phyloP scores from a whole-genome alignment of 768 basidiomycete species.

The Suillus clintonianus region DNA sequence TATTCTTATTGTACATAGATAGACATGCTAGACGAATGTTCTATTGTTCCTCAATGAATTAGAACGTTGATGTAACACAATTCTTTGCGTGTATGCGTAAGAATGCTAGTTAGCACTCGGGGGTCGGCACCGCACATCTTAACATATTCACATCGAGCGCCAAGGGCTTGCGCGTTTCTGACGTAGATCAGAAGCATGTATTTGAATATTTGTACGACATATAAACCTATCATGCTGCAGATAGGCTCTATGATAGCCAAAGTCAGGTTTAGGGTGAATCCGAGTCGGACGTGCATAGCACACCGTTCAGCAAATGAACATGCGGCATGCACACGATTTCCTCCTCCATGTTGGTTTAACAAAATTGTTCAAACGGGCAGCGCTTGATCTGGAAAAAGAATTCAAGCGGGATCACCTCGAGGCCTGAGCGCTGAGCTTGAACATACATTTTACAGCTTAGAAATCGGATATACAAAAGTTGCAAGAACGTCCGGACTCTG shows the following conservation, averaged over 20 bases:
- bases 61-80: background rate
- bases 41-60: background rate
- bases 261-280: background rate
- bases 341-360: too few relatives aligned
- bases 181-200: background rate
- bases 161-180: background rate
- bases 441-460: slow-evolving; percentile 1
- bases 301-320: background rate
- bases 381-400: background rate
- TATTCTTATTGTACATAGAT: slow-evolving; percentile 19
- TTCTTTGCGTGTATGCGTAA: background rate
- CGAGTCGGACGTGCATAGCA: too few relatives aligned
- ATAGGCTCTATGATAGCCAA: background rate
- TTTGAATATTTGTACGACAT: background rate
- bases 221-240: background rate
- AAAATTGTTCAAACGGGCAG: background rate
- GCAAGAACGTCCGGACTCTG: slow-evolving; percentile 5
- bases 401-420: background rate
- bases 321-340: background rate
- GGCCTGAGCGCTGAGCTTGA: background rate
- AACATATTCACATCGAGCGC: background rate
- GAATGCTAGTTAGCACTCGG: background rate
- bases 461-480: background rate
- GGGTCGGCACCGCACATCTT: background rate
- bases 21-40: background rate